These are phyloP conservation scores for Stephania cephalantha DNA, from an alignment of 164 flowering plant genomes.

Conservation along the genomic window DNA sequence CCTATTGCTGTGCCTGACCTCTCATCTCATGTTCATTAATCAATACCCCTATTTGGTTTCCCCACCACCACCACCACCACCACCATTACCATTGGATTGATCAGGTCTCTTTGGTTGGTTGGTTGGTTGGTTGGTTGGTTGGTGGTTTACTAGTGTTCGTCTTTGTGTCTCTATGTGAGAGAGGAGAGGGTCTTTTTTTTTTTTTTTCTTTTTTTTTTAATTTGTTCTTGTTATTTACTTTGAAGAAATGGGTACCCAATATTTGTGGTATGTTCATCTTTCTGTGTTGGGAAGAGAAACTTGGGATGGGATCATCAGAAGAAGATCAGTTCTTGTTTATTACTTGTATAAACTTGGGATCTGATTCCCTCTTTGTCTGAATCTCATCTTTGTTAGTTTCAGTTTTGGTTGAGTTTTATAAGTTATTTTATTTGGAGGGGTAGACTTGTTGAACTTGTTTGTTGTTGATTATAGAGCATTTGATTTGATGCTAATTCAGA, in stretches of 20 bases:
- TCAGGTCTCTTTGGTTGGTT: neutral
- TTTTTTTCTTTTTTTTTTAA: neutral
- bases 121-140: neutral
- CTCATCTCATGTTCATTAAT: neutral
- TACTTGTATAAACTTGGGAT: neutral
- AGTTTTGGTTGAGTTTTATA: neutral
- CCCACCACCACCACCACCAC: neutral
- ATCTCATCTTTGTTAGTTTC: neutral
- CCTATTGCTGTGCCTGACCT: constrained; percentile 57
- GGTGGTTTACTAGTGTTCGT: neutral
- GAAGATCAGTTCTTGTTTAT: neutral
- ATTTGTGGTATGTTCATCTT: neutral
- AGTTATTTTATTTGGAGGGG: no score
- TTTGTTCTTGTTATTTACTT: neutral
- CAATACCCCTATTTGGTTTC: neutral
- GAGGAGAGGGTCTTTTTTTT: neutral
- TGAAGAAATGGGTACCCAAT: neutral
- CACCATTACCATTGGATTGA: no score
- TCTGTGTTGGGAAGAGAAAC: neutral
- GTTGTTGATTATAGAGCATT: neutral
- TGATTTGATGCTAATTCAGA: neutral
- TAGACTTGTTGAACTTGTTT: no score
- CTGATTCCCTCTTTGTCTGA: neutral
- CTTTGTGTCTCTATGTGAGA: neutral
- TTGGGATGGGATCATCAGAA: neutral